A percentile compares a stretch with the other conserved stretches of the same genome.
phyloP scores from a whole-genome alignment of 179 eudicot genomes.

The Kewa caespitosa region DNA sequence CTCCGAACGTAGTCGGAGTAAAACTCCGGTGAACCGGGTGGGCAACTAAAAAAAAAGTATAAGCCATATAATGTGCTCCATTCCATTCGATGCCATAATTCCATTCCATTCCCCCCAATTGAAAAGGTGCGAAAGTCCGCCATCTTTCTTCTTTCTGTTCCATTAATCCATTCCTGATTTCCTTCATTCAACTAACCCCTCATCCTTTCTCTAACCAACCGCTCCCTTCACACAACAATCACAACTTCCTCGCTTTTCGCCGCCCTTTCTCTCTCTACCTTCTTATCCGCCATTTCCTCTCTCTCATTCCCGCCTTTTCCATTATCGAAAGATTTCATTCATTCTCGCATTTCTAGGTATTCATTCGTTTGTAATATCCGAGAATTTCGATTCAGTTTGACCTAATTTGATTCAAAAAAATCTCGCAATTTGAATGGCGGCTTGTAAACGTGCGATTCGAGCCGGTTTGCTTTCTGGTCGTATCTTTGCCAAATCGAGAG shows the following conservation, averaged over 20 bases:
- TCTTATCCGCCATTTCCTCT: not conserved
- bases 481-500: conserved; percentile 20
- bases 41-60: no score
- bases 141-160: no score
- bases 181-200: no score
- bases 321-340: not conserved
- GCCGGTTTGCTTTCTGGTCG: conserved; percentile 21
- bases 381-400: not conserved
- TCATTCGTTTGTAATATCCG: not conserved
- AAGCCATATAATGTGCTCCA: no score
- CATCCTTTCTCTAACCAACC: no score
- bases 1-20: no score
- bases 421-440: conserved; percentile 22
- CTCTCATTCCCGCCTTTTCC: conserved; percentile 8
- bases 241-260: no score
- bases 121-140: not conserved
- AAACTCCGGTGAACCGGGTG: no score
- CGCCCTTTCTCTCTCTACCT: conserved; percentile 8
- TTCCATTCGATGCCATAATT: not conserved
- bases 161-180: not conserved
- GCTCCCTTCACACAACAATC: no score
- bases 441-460: conserved; percentile 34
- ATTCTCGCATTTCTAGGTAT: not conserved
- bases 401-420: not conserved
- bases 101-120: not conserved